Conservation (phyloP, 2,329 filamentous ascomycete species). For the Pezicula carpinea region DNA sequence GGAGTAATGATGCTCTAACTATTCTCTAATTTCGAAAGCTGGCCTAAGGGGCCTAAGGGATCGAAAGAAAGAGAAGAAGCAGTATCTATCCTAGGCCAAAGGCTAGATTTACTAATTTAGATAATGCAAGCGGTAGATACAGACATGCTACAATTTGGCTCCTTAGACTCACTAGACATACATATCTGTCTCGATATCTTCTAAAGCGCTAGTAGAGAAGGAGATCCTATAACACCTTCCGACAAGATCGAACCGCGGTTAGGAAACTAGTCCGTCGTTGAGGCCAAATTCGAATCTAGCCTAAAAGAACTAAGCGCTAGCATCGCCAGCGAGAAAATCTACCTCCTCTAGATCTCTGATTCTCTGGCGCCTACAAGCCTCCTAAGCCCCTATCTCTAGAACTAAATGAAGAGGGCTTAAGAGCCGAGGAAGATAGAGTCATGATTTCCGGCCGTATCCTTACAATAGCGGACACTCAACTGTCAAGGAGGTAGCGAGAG, state of each 20-base stretch:
- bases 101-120: conserved; percentile 67
- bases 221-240: conserved; percentile 60
- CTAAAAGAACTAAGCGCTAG: conserved; percentile 50
- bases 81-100: conserved; percentile 54
- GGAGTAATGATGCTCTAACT: conserved; percentile 69
- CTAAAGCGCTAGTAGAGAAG: conserved; percentile 68
- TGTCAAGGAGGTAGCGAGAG: conserved; percentile 57
- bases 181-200: conserved; percentile 77
- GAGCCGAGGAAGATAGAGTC: conserved; percentile 67
- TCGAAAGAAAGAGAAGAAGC: conserved; percentile 56
- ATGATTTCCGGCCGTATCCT: conserved; percentile 64
- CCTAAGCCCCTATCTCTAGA: conserved; percentile 42
- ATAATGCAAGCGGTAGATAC: conserved; percentile 68
- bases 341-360: conserved; percentile 71
- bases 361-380: conserved; percentile 68
- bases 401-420: conserved; percentile 44
- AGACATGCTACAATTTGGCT: conserved; percentile 66
- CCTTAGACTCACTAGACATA: conserved; percentile 64
- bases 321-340: conserved; percentile 67
- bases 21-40: conserved; percentile 74
- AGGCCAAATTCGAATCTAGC: conserved; percentile 46
- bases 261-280: conserved; percentile 33
- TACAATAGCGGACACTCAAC: conserved; percentile 69
- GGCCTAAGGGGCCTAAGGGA: conserved; percentile 56
- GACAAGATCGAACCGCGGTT: conserved; percentile 47